Evolutionary conservation across 257 asterid genomes (phyloP).

Genomic region (Paraleonurus japonicus): DNA sequence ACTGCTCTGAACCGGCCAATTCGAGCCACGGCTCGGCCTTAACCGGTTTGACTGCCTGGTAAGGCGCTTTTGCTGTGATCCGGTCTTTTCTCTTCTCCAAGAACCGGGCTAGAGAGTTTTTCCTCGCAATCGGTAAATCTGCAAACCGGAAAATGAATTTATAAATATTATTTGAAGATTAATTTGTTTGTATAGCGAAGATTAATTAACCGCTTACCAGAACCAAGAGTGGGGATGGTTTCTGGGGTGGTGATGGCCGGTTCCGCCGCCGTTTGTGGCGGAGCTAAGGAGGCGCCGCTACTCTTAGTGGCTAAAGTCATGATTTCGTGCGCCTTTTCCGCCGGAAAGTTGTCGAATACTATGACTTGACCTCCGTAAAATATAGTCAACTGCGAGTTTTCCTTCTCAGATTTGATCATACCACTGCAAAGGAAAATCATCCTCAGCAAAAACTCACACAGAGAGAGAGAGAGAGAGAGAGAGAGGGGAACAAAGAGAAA

Average conservation of each 20-base stretch:
- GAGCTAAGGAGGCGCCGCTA: constrained; percentile 2
- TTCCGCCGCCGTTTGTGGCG: constrained; percentile 35
- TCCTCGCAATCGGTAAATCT: constrained; percentile 65
- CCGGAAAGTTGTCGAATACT: constrained; percentile 39
- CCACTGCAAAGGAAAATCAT: constrained; percentile 22
- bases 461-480: not conserved
- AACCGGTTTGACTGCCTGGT: constrained; percentile 34
- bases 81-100: constrained; percentile 63
- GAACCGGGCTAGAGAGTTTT: constrained; percentile 58
- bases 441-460: not conserved
- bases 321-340: constrained; percentile 47
- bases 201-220: constrained; percentile 21
- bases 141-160: not conserved
- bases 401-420: constrained; percentile 1
- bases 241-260: constrained; percentile 30
- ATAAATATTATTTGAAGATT: not conserved
- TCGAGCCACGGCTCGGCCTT: constrained; percentile 39
- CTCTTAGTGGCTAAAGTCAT: constrained; percentile 32
- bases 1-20: constrained; percentile 19
- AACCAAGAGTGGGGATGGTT: constrained; percentile 26
- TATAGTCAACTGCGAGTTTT: constrained; percentile 41
- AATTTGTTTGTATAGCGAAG: not conserved
- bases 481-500: not conserved
- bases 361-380: constrained; percentile 49
- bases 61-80: constrained; percentile 39